Evolutionary conservation across 495 filamentous ascomycete species (phyloP), one percentile per base, ranked within the genome.

Genomic region (Xylaria flabelliformis): DNA sequence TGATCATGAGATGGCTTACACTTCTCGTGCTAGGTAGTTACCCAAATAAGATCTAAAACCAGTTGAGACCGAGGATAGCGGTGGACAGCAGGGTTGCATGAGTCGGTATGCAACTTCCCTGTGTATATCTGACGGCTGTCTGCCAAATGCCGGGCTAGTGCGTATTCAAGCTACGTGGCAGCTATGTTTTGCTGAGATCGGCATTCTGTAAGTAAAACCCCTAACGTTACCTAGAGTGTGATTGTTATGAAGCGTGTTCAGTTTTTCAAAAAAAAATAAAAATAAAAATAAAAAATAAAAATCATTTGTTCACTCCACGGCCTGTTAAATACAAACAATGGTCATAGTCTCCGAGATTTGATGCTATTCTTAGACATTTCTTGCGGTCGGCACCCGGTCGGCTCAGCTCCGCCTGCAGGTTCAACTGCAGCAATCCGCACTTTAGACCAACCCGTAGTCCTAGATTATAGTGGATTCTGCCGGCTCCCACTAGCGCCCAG

Each of bases 401-500:
- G 58, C 34, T 61, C 58, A 61, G 58, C 58, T 61, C 53, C 24
- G 53, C 53, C 53, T 56, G 53, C 53, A 32, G 9, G 53, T 12
- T 17, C 8, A 2, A 55, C 9, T 55, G 51, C 51, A 55, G 26
- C 51, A 55, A 24, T 29, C 51, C 21, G 51, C 51, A 13, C 51
- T 42, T 55, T 55, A 29, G 51, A 55, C 51, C 24, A 29, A n/a
- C 51, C 21, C 12, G 50, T 26, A 29, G 36, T 21, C 17, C 56
- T 39, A 39, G 6, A 39, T 39, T 39, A 34, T 32, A 10, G 56
- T 39, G 56, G 56, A n/a, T 39, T 59, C 58, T 61, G 58, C 58
- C 58, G 58, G 58, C 58, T 61, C 3, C 21, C 32, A 19, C 58
- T 61, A 61, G 58, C 58, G 58, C 58, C 58, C 9, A 39, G 58